Conservation (phyloP, 1,284 basidiomycete species). For the Ceratobasidium sp. region DNA sequence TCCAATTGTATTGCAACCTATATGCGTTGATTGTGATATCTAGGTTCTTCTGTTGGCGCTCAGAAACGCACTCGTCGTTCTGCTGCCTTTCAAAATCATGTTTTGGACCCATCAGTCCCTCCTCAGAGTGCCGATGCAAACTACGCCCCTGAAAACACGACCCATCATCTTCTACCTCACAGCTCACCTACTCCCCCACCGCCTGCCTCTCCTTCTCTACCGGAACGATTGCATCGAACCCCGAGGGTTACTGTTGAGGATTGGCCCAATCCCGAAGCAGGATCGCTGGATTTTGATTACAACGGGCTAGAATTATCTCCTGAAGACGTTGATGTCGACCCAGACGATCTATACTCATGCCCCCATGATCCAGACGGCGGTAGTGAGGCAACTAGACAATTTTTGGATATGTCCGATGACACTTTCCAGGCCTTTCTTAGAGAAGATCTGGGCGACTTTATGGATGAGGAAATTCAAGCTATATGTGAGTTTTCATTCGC, state of each 20-base stretch:
- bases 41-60: background rate
- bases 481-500: background rate
- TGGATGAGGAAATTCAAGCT: background rate
- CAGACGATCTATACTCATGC: no score
- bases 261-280: background rate
- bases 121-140: background rate
- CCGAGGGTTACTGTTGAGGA: background rate
- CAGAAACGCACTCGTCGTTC: background rate
- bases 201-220: no score
- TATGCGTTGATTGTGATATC: background rate
- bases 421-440: background rate
- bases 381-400: background rate
- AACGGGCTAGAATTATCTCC: background rate
- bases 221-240: background rate
- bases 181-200: background rate
- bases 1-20: no score
- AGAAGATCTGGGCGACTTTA: background rate
- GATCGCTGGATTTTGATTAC: background rate
- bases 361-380: background rate
- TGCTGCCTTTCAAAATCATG: background rate
- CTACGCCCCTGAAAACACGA: no score
- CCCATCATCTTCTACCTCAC: background rate
- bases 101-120: no score
- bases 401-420: background rate
- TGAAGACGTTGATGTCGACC: no score